phyloP scores from a whole-genome alignment of 73 alveolate genomes.

The Paramecium octaurelia region DNA sequence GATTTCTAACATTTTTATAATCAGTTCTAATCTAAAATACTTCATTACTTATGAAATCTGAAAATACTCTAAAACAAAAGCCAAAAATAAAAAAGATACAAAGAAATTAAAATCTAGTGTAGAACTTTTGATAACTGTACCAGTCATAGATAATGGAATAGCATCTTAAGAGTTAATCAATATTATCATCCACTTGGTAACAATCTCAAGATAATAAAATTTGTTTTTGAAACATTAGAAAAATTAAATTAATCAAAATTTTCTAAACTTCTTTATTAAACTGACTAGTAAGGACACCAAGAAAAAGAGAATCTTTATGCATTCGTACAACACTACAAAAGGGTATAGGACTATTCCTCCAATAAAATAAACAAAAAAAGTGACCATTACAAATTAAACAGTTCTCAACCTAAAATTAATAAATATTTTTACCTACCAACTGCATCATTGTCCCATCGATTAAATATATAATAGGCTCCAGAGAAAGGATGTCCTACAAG shows the following conservation, averaged over 20 bases:
- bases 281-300: not conserved
- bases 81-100: too few relatives aligned
- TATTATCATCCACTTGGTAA: too few relatives aligned
- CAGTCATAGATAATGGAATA: too few relatives aligned
- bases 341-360: conserved; percentile 8
- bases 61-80: too few relatives aligned
- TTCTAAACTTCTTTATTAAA: not conserved
- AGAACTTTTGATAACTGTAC: too few relatives aligned
- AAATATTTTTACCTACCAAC: not conserved
- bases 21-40: too few relatives aligned
- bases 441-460: not conserved
- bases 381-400: not conserved
- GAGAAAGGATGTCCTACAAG: not conserved
- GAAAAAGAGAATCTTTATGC: not conserved
- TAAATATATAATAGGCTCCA: not conserved
- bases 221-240: not conserved
- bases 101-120: too few relatives aligned
- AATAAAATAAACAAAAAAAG: not conserved
- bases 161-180: too few relatives aligned
- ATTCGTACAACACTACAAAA: not conserved
- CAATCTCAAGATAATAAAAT: not conserved
- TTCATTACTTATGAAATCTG: too few relatives aligned
- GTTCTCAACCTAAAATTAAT: not conserved
- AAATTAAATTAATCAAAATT: not conserved
- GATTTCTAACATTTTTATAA: too few relatives aligned